Conservation (phyloP, 1,284 basidiomycete species). For the Cutaneotrichosporon sp. region DNA sequence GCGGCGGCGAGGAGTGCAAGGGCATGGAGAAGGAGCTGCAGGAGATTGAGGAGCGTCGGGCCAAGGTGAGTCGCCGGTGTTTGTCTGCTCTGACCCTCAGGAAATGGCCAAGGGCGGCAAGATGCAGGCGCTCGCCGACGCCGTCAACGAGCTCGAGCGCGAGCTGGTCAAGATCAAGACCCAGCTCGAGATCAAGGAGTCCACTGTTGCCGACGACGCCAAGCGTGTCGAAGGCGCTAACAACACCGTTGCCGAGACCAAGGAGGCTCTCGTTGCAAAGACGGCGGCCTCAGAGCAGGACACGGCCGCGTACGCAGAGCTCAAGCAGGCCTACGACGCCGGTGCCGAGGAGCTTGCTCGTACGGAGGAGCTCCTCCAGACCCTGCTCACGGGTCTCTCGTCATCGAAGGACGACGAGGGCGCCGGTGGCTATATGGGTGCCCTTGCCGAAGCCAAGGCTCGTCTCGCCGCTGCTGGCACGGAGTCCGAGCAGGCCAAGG, state of each 20-base stretch:
- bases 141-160: constrained; percentile 77
- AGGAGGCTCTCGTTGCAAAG: constrained; percentile 62
- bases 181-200: constrained; percentile 79
- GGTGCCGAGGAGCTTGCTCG: constrained; percentile 68
- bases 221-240: constrained; percentile 63
- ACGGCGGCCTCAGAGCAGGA: constrained; percentile 61
- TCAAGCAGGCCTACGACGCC: constrained; percentile 65
- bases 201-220: constrained; percentile 78
- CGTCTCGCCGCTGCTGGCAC: constrained; percentile 74
- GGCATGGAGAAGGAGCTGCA: constrained; percentile 63
- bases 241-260: constrained; percentile 64
- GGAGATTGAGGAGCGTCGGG: constrained; percentile 65
- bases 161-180: constrained; percentile 83
- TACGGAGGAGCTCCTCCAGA: constrained; percentile 93
- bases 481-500: constrained; percentile 81
- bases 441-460: constrained; percentile 84
- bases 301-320: constrained; percentile 46
- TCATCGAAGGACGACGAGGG: constrained; percentile 58
- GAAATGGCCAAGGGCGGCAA: constrained; percentile 72
- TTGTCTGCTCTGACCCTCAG: constrained; percentile 26
- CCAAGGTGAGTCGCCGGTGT: constrained; percentile 50
- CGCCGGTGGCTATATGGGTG: constrained; percentile 94
- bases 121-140: constrained; percentile 73
- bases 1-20: constrained; percentile 57
- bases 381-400: constrained; percentile 84